These are phyloP conservation scores for Aspergillus aculeatinus DNA, from an alignment of 2,329 filamentous ascomycete species.

Conservation along the genomic window DNA sequence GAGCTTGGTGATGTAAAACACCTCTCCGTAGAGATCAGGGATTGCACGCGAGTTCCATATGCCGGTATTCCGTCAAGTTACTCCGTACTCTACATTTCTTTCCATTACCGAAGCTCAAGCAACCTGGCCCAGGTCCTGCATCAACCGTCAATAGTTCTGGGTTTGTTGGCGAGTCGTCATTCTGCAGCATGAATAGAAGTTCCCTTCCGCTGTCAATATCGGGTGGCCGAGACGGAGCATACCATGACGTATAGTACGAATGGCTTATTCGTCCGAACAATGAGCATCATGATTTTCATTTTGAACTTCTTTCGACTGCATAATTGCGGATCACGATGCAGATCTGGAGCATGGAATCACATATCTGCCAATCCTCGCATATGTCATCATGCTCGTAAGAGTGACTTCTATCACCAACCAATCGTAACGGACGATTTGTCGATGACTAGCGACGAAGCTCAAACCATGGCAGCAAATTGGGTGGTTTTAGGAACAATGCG, in stretches of 20 bases:
- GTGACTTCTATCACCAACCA: background rate
- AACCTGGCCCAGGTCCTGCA: too few species aligned
- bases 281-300: background rate
- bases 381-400: too few species aligned
- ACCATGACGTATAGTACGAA: background rate
- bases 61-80: background rate
- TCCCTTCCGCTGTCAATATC: background rate
- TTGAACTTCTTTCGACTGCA: background rate
- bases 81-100: background rate
- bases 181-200: background rate
- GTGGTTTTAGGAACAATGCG: background rate
- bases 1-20: background rate
- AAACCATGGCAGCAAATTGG: background rate
- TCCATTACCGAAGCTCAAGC: background rate
- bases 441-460: background rate
- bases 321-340: background rate
- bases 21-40: background rate
- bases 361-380: too few species aligned
- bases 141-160: too few species aligned
- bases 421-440: background rate
- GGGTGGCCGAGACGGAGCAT: background rate
- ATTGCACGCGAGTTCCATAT: background rate
- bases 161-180: background rate
- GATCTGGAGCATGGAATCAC: background rate
- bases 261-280: background rate